Percentiles rank a stretch among this genome's conserved stretches.
These are phyloP conservation scores for Candida tetrigidarum DNA, from an alignment of 1,139 yeast species.

Conservation along the genomic window DNA sequence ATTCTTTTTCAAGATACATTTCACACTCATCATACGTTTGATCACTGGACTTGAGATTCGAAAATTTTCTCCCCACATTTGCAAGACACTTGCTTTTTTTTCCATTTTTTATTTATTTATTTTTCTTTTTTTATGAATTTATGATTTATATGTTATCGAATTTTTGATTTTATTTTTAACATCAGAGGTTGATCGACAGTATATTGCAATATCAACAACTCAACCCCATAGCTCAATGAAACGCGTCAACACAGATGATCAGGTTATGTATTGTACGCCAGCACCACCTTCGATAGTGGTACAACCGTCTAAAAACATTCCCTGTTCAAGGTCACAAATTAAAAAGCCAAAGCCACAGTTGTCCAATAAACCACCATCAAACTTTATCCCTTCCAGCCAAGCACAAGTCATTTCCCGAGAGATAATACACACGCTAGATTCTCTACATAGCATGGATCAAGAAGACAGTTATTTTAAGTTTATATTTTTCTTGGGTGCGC, in stretches of 20 bases:
- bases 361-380: background rate
- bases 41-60: too few relatives aligned
- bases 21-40: background rate
- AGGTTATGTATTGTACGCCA: background rate
- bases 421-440: background rate
- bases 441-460: conserved; percentile 7
- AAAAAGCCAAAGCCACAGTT: conserved; percentile 3
- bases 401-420: background rate
- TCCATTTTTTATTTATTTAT: too few relatives aligned
- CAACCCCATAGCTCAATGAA: background rate
- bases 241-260: conserved; percentile 2
- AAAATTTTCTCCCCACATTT: too few relatives aligned
- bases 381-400: background rate
- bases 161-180: too few relatives aligned
- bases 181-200: too few relatives aligned
- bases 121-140: too few relatives aligned
- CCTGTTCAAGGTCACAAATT: background rate
- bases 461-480: conserved; percentile 17
- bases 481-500: conserved; percentile 32
- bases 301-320: too few relatives aligned
- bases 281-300: background rate
- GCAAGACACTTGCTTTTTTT: too few relatives aligned
- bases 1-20: background rate
- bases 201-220: too few relatives aligned
- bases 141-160: too few relatives aligned